Percentiles rank a stretch among this genome's conserved stretches.
These are phyloP conservation scores for Clathrus columnatus DNA, from an alignment of 768 basidiomycete genomes.

Conservation along the genomic window DNA sequence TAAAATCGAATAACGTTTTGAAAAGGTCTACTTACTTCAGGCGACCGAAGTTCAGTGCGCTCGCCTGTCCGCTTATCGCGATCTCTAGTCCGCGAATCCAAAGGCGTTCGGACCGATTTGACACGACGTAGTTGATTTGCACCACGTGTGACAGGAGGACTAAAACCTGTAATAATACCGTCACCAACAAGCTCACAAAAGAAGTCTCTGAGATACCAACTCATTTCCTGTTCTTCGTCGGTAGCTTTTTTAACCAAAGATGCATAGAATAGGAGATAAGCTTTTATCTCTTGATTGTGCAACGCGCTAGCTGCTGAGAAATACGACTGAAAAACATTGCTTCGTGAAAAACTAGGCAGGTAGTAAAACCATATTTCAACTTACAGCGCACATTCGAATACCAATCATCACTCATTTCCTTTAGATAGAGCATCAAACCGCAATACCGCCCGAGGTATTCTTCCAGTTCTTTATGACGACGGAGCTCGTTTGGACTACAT, in stretches of 20 bases:
- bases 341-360: constrained; percentile 1
- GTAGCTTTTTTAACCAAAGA: constrained; percentile 52
- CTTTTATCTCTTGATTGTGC: constrained; percentile 73
- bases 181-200: constrained; percentile 16
- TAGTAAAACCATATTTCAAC: constrained; percentile 20
- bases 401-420: constrained; percentile 88
- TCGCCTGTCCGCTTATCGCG: constrained; percentile 52
- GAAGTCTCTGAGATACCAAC: constrained; percentile 29
- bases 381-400: constrained; percentile 86
- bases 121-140: constrained; percentile 64
- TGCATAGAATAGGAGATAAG: constrained; percentile 51
- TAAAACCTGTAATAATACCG: constrained; percentile 36
- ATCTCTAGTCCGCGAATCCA: constrained; percentile 44
- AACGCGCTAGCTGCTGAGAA: constrained; percentile 80
- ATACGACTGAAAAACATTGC: constrained; percentile 61
- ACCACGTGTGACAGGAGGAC: constrained; percentile 33
- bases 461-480: constrained; percentile 63
- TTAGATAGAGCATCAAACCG: constrained; percentile 84
- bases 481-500: constrained; percentile 32
- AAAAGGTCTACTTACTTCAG: constrained; percentile 45
- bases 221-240: constrained; percentile 69
- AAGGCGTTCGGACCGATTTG: constrained; percentile 75
- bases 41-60: constrained; percentile 55
- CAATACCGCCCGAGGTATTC: constrained; percentile 79
- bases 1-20: not conserved